phyloP scores from a whole-genome alignment of 202 grass and related monocot genomes.

The Zizania palustris region DNA sequence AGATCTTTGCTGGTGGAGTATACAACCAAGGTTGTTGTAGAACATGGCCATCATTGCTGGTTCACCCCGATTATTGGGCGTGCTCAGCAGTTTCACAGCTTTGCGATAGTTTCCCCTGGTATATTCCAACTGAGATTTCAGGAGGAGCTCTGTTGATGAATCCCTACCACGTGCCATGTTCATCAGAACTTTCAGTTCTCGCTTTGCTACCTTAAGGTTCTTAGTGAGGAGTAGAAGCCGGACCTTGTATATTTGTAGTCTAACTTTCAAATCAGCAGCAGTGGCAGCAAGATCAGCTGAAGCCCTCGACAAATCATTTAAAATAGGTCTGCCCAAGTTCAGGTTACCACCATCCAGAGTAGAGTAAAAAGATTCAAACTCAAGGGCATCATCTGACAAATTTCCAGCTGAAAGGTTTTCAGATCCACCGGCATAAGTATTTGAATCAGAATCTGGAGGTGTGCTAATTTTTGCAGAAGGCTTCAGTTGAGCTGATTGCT shows the following conservation, averaged over 20 bases:
- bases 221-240: conserved; percentile 79
- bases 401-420: conserved; percentile 58
- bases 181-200: conserved; percentile 97
- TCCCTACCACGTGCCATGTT: conserved; percentile 95
- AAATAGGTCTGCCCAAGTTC: conserved; percentile 57
- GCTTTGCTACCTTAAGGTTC: conserved; percentile 90
- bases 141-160: conserved; percentile 82
- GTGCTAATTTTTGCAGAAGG: conserved; percentile 55
- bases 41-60: conserved; percentile 70
- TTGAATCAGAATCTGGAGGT: conserved; percentile 72
- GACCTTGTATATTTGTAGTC: conserved; percentile 92
- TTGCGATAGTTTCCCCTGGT: conserved; percentile 88
- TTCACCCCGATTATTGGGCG: conserved; percentile 78
- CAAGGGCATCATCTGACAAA: conserved; percentile 77
- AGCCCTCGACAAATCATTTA: conserved; percentile 72
- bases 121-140: conserved; percentile 98
- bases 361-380: conserved; percentile 90
- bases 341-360: conserved; percentile 69
- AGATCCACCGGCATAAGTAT: conserved; percentile 53
- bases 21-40: conserved; percentile 95
- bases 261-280: conserved; percentile 84
- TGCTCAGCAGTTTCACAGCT: conserved; percentile 89
- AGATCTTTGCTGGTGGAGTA: conserved; percentile 87
- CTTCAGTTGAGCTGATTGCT: conserved; percentile 59
- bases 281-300: conserved; percentile 77